phyloP scores from a whole-genome alignment of 2,329 filamentous ascomycete genomes.

The Fusarium sacchari region DNA sequence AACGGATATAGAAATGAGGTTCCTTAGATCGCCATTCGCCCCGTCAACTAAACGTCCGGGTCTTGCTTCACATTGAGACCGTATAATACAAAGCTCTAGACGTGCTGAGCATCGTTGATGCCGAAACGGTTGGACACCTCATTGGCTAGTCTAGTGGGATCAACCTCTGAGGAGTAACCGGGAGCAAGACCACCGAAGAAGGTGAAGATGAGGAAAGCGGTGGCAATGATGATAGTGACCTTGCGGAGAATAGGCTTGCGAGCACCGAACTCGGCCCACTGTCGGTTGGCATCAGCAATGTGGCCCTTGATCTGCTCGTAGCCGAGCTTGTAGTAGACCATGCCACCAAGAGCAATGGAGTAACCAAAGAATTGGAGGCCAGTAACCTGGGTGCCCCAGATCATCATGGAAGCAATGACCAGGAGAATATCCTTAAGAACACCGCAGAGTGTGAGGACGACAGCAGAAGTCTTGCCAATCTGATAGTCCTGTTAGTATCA shows the following conservation, averaged over 20 bases:
- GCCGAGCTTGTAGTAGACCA: constrained; percentile 86
- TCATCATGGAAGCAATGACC: constrained; percentile 80
- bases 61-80: constrained; percentile 27
- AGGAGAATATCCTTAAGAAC: constrained; percentile 90
- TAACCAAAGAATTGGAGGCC: constrained; percentile 85
- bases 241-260: constrained; percentile 82
- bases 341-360: constrained; percentile 79
- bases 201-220: constrained; percentile 73
- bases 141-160: constrained; percentile 60
- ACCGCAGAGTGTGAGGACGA: constrained; percentile 87
- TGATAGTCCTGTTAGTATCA: constrained; percentile 51
- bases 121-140: constrained; percentile 62
- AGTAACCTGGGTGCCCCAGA: constrained; percentile 81
- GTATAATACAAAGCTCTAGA: constrained; percentile 26
- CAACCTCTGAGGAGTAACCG: constrained; percentile 65
- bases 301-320: constrained; percentile 86
- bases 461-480: constrained; percentile 89
- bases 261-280: constrained; percentile 88
- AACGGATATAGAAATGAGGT: constrained; percentile 39
- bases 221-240: constrained; percentile 73
- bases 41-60: constrained; percentile 42
- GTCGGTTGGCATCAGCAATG: constrained; percentile 74
- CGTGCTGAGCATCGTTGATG: constrained; percentile 45
- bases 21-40: constrained; percentile 48
- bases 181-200: constrained; percentile 75